Conservation (phyloP, 805 yeast species). For the Torulaspora microellipsoides region DNA sequence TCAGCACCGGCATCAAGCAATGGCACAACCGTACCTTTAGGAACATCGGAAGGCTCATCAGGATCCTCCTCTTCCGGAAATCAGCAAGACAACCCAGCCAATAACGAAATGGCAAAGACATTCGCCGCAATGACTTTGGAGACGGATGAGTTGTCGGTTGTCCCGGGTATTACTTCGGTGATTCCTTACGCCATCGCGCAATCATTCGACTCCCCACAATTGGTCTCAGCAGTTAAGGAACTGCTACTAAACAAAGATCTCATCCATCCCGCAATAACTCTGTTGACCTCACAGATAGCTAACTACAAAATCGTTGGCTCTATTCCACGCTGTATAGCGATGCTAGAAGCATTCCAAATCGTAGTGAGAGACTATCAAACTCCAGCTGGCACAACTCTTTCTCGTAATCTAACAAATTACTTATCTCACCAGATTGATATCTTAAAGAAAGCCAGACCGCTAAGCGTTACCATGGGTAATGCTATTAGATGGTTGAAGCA, state of each 20-base stretch:
- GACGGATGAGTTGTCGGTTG: constrained; percentile 30
- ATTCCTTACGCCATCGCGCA: constrained; percentile 42
- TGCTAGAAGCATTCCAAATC: constrained; percentile 77
- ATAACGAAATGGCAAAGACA: constrained; percentile 24
- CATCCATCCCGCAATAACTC: constrained; percentile 81
- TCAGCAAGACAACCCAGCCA: constrained; percentile 12
- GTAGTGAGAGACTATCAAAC: constrained; percentile 79
- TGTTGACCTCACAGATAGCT: constrained; percentile 74
- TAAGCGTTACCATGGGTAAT: constrained; percentile 94
- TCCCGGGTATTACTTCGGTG: constrained; percentile 38
- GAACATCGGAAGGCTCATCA: neutral
- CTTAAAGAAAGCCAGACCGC: constrained; percentile 83
- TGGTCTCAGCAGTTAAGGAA: constrained; percentile 32
- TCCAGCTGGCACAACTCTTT: constrained; percentile 77
- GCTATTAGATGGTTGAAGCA: constrained; percentile 97
- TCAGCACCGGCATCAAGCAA: constrained; percentile 4
- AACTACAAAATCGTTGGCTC: constrained; percentile 88
- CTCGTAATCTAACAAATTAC: constrained; percentile 84
- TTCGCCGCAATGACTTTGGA: constrained; percentile 29
- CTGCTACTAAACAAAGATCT: constrained; percentile 40
- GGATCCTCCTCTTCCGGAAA: constrained; percentile 5
- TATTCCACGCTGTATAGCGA: constrained; percentile 73
- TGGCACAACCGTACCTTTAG: neutral
- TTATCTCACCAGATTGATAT: constrained; percentile 90
- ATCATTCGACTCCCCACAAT: constrained; percentile 25